Evolutionary conservation across 768 basidiomycete species (phyloP), one percentile per base, ranked within the genome.

Genomic region (Hemileccinum rubropunctum): DNA sequence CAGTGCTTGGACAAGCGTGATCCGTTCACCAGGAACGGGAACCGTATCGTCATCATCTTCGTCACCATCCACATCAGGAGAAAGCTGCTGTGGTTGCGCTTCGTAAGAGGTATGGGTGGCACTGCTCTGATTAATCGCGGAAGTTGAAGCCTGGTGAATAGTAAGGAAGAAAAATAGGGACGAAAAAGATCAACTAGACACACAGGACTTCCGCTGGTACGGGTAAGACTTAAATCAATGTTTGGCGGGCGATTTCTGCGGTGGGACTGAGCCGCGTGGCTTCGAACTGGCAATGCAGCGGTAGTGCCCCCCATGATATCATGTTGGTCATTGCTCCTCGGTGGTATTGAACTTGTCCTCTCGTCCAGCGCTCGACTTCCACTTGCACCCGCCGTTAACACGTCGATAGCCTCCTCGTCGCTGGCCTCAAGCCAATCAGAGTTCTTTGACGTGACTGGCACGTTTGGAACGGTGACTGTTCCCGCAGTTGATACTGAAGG

Each of bases 361-460:
- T 93, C 90, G 59, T 93, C 90, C 43, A 92, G 64, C 13, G 84
- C 83, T 61, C 86, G 86, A 58, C 88, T 86, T 8, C 91, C 90
- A 52, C 87, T 88, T 13, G 88, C 76, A 11, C 83, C 90, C 15
- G 91, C 89, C 1, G 91, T 86, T 28, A 91, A 80, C 36, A 88
- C 71, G 58, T 90, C 82, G 47, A 93, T 89, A 13, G 89, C 91
- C 65, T 93, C 91, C 47, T 93, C 91, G 54, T 93, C 91, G 57
- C 89, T 91, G 6, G 80, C 69, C 63, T 89, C 82, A 48, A 79
- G 73, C 91, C 92, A 90, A 59, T 94, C 80, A 48, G 67, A 77
- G 48, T 63, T 72, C 61, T 84, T 84, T 8, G 67, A 78, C 14
- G 80, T 65, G 11, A 53, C 54, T 52, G 71, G 63, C 61, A 76